Percentiles rank a stretch among this genome's conserved stretches.
phyloP scores from a whole-genome alignment of 2,329 filamentous ascomycete species.

The Ophiostoma ulmi region DNA sequence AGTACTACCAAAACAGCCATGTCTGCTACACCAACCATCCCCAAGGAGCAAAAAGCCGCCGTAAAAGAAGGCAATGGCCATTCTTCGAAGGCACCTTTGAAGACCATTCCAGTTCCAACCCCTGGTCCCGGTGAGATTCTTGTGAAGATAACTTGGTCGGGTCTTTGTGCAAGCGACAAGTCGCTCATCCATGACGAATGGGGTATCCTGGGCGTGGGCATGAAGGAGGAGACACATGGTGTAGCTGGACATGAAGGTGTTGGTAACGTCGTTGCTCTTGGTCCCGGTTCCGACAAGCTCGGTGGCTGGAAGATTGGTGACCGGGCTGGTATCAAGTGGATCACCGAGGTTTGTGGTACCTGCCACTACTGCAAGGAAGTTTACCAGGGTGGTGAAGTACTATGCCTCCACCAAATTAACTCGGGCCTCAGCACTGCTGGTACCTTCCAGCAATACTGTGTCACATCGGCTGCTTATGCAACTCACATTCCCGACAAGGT shows the following conservation, averaged over 20 bases:
- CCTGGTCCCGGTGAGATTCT: conserved; percentile 25
- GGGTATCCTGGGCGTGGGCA: conserved; percentile 19
- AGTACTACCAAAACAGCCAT: background rate
- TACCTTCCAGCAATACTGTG: conserved; percentile 56
- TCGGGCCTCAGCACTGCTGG: conserved; percentile 33
- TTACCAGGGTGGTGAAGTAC: conserved; percentile 34
- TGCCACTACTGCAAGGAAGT: conserved; percentile 38
- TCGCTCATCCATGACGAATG: conserved; percentile 27
- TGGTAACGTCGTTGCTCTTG: conserved; percentile 36
- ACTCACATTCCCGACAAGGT: conserved; percentile 46
- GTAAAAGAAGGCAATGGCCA: conserved; percentile 22
- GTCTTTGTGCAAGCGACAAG: conserved; percentile 27
- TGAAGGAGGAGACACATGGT: conserved; percentile 16
- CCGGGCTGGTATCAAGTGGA: conserved; percentile 38
- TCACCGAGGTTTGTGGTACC: conserved; percentile 33
- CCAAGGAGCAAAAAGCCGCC: conserved; percentile 23
- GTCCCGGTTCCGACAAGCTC: conserved; percentile 30
- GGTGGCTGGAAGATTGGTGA: conserved; percentile 35
- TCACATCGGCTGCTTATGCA: conserved; percentile 50
- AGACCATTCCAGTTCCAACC: conserved; percentile 12
- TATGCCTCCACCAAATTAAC: conserved; percentile 30
- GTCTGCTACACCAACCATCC: conserved; percentile 23
- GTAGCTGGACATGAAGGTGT: conserved; percentile 39
- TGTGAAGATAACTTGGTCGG: conserved; percentile 24
- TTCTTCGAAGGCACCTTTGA: conserved; percentile 11